A percentile compares a stretch with the other conserved stretches of the same genome.
These are phyloP conservation scores for Grigorovia jiainica DNA, from an alignment of 805 yeast species.

Conservation along the genomic window DNA sequence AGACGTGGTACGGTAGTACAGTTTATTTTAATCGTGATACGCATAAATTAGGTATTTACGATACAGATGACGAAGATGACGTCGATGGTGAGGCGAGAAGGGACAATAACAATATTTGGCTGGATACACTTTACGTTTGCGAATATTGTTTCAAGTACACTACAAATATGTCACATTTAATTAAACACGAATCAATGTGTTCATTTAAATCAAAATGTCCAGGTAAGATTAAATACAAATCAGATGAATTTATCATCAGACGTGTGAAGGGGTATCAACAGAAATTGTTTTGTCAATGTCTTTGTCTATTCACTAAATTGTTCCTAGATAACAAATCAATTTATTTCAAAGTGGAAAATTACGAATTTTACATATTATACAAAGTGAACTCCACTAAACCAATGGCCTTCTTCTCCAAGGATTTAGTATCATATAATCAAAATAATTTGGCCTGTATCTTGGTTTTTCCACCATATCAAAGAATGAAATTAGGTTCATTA, in stretches of 20 bases:
- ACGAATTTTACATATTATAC: constrained; percentile 70
- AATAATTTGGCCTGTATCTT: constrained; percentile 88
- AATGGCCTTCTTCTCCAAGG: constrained; percentile 91
- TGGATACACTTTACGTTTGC: constrained; percentile 61
- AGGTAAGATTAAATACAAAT: constrained; percentile 64
- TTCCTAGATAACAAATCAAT: constrained; percentile 86
- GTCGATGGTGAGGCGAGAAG: constrained; percentile 1
- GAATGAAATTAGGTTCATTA: constrained; percentile 65
- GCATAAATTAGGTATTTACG: constrained; percentile 7
- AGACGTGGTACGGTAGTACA: constrained; percentile 84
- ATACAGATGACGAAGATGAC: constrained; percentile 1
- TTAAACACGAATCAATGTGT: constrained; percentile 43
- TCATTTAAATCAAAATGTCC: constrained; percentile 36
- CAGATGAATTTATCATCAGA: constrained; percentile 46
- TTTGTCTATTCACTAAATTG: constrained; percentile 77
- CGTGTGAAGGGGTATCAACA: constrained; percentile 59
- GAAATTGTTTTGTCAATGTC: constrained; percentile 65
- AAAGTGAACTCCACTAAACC: constrained; percentile 41
- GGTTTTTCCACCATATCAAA: constrained; percentile 86
- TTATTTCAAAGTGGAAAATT: constrained; percentile 67
- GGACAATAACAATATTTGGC: constrained; percentile 34
- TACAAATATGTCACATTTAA: constrained; percentile 35
- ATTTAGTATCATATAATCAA: constrained; percentile 60
- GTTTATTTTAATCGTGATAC: constrained; percentile 49
- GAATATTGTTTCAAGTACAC: constrained; percentile 80